A percentile compares a stretch with the other conserved stretches of the same genome.
phyloP scores from a whole-genome alignment of 2,329 filamentous ascomycete species.

The Parasarocladium wereldwijsianum region DNA sequence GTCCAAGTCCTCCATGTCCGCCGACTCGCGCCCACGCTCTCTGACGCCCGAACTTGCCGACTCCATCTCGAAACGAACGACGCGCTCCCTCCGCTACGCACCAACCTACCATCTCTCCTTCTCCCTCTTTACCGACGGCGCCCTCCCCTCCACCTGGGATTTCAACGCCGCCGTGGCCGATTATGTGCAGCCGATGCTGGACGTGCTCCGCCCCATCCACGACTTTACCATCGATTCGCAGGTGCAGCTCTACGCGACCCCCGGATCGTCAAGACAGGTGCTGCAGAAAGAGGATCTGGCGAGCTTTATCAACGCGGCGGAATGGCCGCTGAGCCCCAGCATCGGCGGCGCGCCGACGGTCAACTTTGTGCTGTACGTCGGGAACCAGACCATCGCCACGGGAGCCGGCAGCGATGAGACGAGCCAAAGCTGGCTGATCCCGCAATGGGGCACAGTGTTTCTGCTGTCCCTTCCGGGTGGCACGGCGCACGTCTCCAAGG shows the following conservation, averaged over 20 bases:
- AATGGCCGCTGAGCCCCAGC: constrained; percentile 91
- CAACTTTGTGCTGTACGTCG: constrained; percentile 89
- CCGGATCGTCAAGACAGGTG: constrained; percentile 46
- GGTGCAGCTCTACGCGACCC: constrained; percentile 80
- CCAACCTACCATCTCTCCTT: constrained; percentile 93
- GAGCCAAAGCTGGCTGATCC: constrained; percentile 70
- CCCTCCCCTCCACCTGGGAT: constrained; percentile 75
- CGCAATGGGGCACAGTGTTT: constrained; percentile 77
- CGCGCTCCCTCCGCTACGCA: constrained; percentile 77
- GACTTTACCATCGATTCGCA: constrained; percentile 95
- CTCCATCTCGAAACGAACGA: constrained; percentile 54
- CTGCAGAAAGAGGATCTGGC: constrained; percentile 77
- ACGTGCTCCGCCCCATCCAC: constrained; percentile 68
- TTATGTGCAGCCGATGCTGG: constrained; percentile 70
- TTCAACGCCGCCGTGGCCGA: constrained; percentile 68
- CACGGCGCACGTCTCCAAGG: constrained; percentile 39
- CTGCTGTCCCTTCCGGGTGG: constrained; percentile 34
- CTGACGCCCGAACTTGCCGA: constrained; percentile 37
- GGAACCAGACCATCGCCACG: constrained; percentile 54
- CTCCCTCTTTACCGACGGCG: constrained; percentile 75
- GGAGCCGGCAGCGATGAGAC: constrained; percentile 23
- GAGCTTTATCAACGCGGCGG: constrained; percentile 92
- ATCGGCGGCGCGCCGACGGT: constrained; percentile 88
- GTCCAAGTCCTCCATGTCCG: constrained; percentile 40
- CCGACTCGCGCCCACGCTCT: constrained; percentile 28